Evolutionary conservation across 768 basidiomycete genomes (phyloP).

Genomic region (Hericium erinaceus): DNA sequence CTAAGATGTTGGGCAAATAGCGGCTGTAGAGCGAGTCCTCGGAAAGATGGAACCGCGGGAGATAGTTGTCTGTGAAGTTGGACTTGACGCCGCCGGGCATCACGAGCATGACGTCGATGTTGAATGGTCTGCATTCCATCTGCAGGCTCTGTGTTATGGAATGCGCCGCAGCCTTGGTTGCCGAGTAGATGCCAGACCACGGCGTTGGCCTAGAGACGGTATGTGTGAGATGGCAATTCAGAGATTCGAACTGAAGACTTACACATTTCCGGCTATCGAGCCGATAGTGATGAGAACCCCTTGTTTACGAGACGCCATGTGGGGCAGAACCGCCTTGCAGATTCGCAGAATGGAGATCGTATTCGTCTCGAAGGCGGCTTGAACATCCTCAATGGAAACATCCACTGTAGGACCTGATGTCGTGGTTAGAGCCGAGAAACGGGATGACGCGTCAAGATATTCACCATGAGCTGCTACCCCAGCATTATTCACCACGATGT

Average conservation of each 20-base stretch:
- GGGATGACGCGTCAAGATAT: slow-evolving; percentile 4
- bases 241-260: slow-evolving; percentile 13
- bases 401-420: not conserved
- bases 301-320: slow-evolving; percentile 55
- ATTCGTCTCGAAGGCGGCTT: slow-evolving; percentile 55
- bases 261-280: slow-evolving; percentile 57
- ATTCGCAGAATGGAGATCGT: slow-evolving; percentile 52
- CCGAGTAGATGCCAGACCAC: slow-evolving; percentile 55
- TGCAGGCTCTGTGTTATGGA: slow-evolving; percentile 52
- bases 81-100: slow-evolving; percentile 58
- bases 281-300: slow-evolving; percentile 72
- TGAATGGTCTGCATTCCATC: slow-evolving; percentile 69
- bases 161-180: slow-evolving; percentile 50
- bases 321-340: slow-evolving; percentile 52
- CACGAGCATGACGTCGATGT: slow-evolving; percentile 61
- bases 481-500: slow-evolving; percentile 74
- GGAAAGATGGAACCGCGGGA: slow-evolving; percentile 33
- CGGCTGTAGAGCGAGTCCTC: slow-evolving; percentile 45
- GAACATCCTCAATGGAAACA: slow-evolving; percentile 20
- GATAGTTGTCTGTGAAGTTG: slow-evolving; percentile 51
- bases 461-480: slow-evolving; percentile 37
- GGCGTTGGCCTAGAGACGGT: slow-evolving; percentile 45
- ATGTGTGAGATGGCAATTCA: slow-evolving; percentile 3
- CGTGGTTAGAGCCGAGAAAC: not conserved
- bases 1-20: slow-evolving; percentile 42